Base-by-base conservation (phyloP, 352 stramenopile species). In the Pythium phragmitis region DNA sequence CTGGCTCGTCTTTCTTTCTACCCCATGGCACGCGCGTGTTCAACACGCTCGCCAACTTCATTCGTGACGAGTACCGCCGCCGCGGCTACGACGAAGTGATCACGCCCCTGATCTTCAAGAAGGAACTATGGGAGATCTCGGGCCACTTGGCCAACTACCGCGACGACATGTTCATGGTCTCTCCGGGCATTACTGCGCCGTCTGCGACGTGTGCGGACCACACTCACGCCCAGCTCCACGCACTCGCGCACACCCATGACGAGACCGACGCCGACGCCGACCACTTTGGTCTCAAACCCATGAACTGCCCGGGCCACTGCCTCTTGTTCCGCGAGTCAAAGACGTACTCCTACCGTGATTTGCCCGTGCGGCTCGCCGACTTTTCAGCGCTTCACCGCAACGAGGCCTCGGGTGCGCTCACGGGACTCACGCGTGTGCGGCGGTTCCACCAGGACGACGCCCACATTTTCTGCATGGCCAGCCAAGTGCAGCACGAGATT, bases 291-390 rank as follows among this genome's bases (percentile, higher is more conserved):
- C 89, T 99, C 65, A 99, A 99, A 72, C 97, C 97, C 26, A 99
- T 99, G 97, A 99, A 99, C 79, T 99, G 97, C 63, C 97, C 97
- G 0, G 97, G 97, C 53, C 97, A 99, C 74, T 99, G 96, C 70
- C 76, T 99, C 19, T 87, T 99, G 59, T 99, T 98, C 77, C 98
- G 97, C 52, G 94, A 99, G 76, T 79, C 87, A 13, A 85, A 82
- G 45, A 86, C 97, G 60, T 95, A 97, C 58, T 98, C 92, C 33
- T 99, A 99, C 76, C 87, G 94, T 47, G 96, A 98, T 58, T 74
- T 99, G 43, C 95, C 95, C 13, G 86, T 98, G 50, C 87, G 94
- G 26, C 96, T 97, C 66, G 97, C 89, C 2, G 96, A 99, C 72
- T 96, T 99, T 49, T 97, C 92, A 51, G 98, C 93, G 37, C 85